phyloP scores from a whole-genome alignment of 1,284 basidiomycete genomes.

The Sparassis latifolia region DNA sequence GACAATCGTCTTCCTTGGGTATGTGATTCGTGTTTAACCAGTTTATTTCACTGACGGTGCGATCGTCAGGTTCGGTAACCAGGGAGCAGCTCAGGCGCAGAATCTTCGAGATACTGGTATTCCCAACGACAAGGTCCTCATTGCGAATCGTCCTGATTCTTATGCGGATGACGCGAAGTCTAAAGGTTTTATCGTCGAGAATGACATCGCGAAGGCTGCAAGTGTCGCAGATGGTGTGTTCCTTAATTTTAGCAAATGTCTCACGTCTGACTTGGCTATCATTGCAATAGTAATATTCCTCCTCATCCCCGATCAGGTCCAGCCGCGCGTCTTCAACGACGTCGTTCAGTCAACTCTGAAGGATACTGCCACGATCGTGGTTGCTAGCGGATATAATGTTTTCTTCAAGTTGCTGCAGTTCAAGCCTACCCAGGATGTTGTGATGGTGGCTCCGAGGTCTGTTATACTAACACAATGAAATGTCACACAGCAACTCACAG shows the following conservation, averaged over 20 bases:
- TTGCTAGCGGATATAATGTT: conserved; percentile 63
- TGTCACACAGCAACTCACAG: neutral
- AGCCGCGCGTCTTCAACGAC: conserved; percentile 54
- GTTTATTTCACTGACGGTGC: too few species aligned
- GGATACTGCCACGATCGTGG: conserved; percentile 41
- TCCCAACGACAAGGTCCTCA: conserved; percentile 50
- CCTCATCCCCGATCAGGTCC: conserved; percentile 58
- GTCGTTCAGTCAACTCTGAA: conserved; percentile 47
- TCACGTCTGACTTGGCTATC: neutral
- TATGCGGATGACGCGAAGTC: conserved; percentile 52
- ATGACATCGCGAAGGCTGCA: conserved; percentile 52
- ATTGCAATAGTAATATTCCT: conserved; percentile 45
- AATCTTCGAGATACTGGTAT: conserved; percentile 60
- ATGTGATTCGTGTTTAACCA: conserved; percentile 7
- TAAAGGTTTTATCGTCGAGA: conserved; percentile 51
- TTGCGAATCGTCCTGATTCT: conserved; percentile 52
- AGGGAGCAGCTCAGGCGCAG: conserved; percentile 62
- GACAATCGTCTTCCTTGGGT: conserved; percentile 59
- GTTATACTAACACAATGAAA: neutral
- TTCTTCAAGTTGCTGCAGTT: conserved; percentile 55
- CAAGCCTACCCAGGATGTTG: conserved; percentile 48
- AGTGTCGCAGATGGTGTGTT: conserved; percentile 44
- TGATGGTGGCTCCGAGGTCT: conserved; percentile 62
- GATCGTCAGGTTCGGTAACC: conserved; percentile 50
- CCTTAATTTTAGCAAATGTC: neutral